These are phyloP conservation scores for Psilocybe tampanensis DNA, from an alignment of 768 basidiomycete species.

Conservation along the genomic window DNA sequence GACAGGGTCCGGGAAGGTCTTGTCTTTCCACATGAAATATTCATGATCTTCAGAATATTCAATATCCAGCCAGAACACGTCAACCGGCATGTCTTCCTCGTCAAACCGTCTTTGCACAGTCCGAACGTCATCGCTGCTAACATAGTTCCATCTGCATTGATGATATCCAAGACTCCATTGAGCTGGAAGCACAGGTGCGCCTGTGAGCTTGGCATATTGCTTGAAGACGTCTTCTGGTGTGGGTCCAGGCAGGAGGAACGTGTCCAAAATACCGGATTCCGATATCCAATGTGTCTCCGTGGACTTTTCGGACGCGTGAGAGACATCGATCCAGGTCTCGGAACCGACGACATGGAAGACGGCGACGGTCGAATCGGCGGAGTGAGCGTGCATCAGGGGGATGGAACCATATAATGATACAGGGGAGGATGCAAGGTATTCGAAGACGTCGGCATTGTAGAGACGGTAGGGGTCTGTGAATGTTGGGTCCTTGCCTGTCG, in stretches of 20 bases:
- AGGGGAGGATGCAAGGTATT: constrained; percentile 82
- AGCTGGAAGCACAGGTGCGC: constrained; percentile 85
- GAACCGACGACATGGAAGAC: constrained; percentile 87
- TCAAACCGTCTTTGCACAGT: constrained; percentile 88
- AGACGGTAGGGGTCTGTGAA: constrained; percentile 94
- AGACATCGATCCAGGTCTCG: constrained; percentile 95
- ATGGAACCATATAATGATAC: constrained; percentile 91
- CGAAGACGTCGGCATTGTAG: constrained; percentile 95
- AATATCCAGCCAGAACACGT: constrained; percentile 97
- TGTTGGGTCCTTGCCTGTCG: constrained; percentile 72
- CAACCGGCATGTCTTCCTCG: constrained; percentile 92
- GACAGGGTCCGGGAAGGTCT: constrained; percentile 91
- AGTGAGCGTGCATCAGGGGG: constrained; percentile 93
- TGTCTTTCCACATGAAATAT: constrained; percentile 96
- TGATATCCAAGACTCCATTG: constrained; percentile 94
- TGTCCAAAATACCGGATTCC: constrained; percentile 94
- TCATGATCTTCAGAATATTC: constrained; percentile 93
- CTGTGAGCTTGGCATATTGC: constrained; percentile 86
- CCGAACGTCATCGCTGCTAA: constrained; percentile 86
- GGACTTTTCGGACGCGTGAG: constrained; percentile 63
- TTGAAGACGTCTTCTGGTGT: constrained; percentile 79
- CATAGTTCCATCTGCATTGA: constrained; percentile 98
- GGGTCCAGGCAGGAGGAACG: constrained; percentile 93
- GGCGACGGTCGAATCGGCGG: constrained; percentile 83
- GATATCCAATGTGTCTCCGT: constrained; percentile 96